These are phyloP conservation scores for Kentomonas sorsogonicus DNA, from an alignment of 208 protist genomes.

Conservation along the genomic window DNA sequence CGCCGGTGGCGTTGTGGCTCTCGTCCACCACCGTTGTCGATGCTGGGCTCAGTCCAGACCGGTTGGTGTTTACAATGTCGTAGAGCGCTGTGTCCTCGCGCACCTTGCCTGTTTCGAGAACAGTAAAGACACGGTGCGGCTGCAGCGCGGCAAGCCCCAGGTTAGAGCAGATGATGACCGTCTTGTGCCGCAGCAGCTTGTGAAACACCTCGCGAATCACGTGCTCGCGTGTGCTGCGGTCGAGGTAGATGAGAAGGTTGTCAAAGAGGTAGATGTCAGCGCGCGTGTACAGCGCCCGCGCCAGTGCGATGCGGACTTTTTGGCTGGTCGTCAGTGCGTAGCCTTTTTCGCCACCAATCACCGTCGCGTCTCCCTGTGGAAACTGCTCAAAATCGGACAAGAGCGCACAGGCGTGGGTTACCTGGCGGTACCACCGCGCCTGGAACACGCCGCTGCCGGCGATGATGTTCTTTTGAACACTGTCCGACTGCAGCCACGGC, in stretches of 20 bases:
- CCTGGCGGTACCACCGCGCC: conserved; percentile 55
- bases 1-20: conserved; percentile 11
- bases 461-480: conserved; percentile 92
- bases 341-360: conserved; percentile 77
- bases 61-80: too few species aligned
- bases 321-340: conserved; percentile 64
- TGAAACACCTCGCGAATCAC: conserved; percentile 66
- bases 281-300: conserved; percentile 70
- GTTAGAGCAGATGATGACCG: conserved; percentile 70
- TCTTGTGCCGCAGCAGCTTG: conserved; percentile 68
- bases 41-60: too few species aligned
- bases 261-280: conserved; percentile 87
- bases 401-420: conserved; percentile 67
- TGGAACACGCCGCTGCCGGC: conserved; percentile 38
- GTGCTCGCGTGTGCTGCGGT: conserved; percentile 55
- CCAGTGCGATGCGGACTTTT: conserved; percentile 69
- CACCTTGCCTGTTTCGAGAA: conserved; percentile 30
- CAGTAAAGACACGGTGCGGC: conserved; percentile 59
- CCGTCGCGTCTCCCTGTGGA: conserved; percentile 77
- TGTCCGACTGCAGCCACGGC: conserved; percentile 88
- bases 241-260: conserved; percentile 85
- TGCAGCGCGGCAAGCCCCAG: conserved; percentile 37
- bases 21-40: too few species aligned
- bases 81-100: conserved; percentile 49
- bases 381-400: conserved; percentile 65